phyloP scores from a whole-genome alignment of 192 early-diverging fungal genomes.

The Pecoramyces ruminantium region DNA sequence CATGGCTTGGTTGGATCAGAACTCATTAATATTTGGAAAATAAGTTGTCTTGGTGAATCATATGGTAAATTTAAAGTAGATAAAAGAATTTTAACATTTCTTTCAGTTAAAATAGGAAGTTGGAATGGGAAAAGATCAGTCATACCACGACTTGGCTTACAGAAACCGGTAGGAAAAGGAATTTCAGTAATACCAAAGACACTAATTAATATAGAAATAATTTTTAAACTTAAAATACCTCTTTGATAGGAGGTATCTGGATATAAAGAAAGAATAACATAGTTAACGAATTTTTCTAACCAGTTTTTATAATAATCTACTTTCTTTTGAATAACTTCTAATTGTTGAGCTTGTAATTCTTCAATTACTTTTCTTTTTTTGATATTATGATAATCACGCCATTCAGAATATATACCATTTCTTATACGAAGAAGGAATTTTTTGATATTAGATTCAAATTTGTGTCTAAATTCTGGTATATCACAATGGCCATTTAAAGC shows the following conservation, averaged over 20 bases:
- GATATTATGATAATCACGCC: neutral
- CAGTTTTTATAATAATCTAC: neutral
- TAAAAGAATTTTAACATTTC: slow-evolving; percentile 14
- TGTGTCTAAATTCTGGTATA: neutral
- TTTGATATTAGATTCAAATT: neutral
- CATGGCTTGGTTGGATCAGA: slow-evolving; percentile 59
- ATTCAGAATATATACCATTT: neutral
- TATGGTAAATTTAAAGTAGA: neutral
- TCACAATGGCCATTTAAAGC: neutral
- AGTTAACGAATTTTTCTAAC: neutral
- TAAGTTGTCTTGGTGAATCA: slow-evolving; percentile 4
- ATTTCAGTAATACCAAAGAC: slow-evolving; percentile 28
- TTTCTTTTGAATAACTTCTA: neutral
- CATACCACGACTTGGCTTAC: slow-evolving; percentile 11
- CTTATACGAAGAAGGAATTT: neutral
- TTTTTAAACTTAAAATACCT: slow-evolving; percentile 32
- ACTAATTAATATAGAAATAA: slow-evolving; percentile 28
- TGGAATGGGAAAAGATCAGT: slow-evolving; percentile 31
- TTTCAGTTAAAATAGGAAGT: slow-evolving; percentile 19
- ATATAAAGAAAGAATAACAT: slow-evolving; percentile 25
- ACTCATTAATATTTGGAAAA: slow-evolving; percentile 42
- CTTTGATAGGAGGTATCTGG: slow-evolving; percentile 61
- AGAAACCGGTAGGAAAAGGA: slow-evolving; percentile 22
- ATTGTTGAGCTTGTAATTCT: neutral
- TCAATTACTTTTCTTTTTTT: neutral